Evolutionary conservation across 2,329 filamentous ascomycete genomes (phyloP).

Genomic region (Fonsecaea multimorphosa): DNA sequence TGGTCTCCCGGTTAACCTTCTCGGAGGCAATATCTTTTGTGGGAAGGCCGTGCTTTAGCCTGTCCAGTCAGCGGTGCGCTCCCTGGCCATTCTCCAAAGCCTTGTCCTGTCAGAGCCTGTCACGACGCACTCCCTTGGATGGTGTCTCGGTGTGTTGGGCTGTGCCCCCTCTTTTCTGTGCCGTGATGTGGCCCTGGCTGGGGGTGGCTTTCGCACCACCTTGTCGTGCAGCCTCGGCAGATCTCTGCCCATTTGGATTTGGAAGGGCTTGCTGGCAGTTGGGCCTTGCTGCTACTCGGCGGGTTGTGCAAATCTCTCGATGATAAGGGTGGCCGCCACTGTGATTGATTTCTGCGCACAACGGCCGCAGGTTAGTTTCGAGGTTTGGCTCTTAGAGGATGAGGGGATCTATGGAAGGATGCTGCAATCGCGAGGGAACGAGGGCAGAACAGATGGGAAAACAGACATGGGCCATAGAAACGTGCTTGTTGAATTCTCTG

Average conservation of each 20-base stretch:
- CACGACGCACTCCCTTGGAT: background rate
- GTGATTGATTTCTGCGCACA: background rate
- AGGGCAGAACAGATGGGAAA: background rate
- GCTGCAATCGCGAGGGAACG: background rate
- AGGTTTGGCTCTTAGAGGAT: background rate
- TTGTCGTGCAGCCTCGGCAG: constrained; percentile 36
- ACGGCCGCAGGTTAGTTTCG: background rate
- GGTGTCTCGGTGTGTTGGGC: constrained; percentile 16
- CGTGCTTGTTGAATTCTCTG: constrained; percentile 3
- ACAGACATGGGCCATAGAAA: background rate
- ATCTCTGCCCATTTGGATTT: constrained; percentile 27
- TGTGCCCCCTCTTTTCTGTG: constrained; percentile 18
- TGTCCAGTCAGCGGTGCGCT: constrained; percentile 10
- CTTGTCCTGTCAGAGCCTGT: constrained; percentile 28
- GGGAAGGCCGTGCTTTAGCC: constrained; percentile 22
- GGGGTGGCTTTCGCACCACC: constrained; percentile 12
- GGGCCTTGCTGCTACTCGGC: constrained; percentile 27
- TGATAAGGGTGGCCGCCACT: constrained; percentile 24
- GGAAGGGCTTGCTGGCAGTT: constrained; percentile 1
- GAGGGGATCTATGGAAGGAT: constrained; percentile 7
- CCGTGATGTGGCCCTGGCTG: constrained; percentile 10
- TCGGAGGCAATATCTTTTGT: constrained; percentile 27
- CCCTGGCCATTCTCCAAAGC: constrained; percentile 27
- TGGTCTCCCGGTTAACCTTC: constrained; percentile 18
- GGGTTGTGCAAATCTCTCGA: constrained; percentile 16